phyloP scores from a whole-genome alignment of 2,329 filamentous ascomycete species.

The Aplosporella prunicola region DNA sequence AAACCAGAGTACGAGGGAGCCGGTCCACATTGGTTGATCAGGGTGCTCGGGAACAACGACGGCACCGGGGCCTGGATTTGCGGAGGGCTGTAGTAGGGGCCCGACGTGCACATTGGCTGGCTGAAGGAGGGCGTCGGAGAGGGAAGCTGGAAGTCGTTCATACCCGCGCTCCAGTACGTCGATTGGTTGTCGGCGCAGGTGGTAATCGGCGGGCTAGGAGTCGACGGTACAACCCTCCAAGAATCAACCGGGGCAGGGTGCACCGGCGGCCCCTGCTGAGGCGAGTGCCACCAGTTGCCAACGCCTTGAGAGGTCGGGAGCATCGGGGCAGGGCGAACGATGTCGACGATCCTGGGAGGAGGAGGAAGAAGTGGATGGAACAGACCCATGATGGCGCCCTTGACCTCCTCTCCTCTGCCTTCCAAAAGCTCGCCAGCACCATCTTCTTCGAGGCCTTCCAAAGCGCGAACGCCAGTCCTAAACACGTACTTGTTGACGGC shows the following conservation, averaged over 20 bases:
- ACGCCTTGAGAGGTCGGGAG: conserved; percentile 71
- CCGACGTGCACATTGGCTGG: conserved; percentile 63
- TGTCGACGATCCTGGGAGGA: conserved; percentile 79
- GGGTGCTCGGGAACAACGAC: conserved; percentile 72
- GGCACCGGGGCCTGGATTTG: conserved; percentile 65
- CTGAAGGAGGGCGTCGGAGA: conserved; percentile 75
- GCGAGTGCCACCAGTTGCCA: conserved; percentile 72
- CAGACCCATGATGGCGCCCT: conserved; percentile 71
- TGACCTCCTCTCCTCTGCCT: conserved; percentile 88
- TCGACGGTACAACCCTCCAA: conserved; percentile 87
- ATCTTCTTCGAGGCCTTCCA: conserved; percentile 95
- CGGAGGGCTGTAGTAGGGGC: conserved; percentile 69
- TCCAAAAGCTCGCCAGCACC: conserved; percentile 87
- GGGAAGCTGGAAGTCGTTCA: conserved; percentile 61
- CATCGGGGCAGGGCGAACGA: conserved; percentile 75
- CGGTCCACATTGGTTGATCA: conserved; percentile 74
- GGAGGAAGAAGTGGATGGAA: conserved; percentile 80
- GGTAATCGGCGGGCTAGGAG: conserved; percentile 60
- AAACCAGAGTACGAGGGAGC: conserved; percentile 53
- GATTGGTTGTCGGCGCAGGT: conserved; percentile 63
- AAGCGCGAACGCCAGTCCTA: conserved; percentile 73
- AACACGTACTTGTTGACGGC: conserved; percentile 96
- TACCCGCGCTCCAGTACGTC: conserved; percentile 65
- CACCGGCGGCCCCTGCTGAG: conserved; percentile 48
- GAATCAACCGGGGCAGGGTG: conserved; percentile 67